These are phyloP conservation scores for Diutina sp. DNA, from an alignment of 1,139 yeast species.

Conservation along the genomic window DNA sequence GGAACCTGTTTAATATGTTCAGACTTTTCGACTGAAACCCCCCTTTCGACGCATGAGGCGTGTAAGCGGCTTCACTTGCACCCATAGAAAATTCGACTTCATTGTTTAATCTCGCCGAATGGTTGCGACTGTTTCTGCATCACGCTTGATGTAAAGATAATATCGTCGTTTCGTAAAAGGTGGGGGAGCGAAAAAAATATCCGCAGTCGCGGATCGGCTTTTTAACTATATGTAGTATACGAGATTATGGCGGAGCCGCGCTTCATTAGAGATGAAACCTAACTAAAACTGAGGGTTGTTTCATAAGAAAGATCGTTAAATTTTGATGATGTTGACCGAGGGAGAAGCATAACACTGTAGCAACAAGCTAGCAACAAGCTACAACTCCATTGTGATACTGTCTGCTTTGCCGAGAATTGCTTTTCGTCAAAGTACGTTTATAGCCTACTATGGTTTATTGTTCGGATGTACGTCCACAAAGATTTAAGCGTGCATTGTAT, in stretches of 20 bases:
- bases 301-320: too few relatives aligned
- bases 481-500: background rate
- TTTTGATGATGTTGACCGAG: too few relatives aligned
- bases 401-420: background rate
- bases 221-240: background rate
- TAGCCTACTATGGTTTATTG: background rate
- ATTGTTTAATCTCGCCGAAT: background rate
- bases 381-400: too few relatives aligned
- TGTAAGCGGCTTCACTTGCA: background rate
- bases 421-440: background rate
- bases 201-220: background rate
- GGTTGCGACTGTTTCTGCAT: background rate
- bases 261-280: background rate
- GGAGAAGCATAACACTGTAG: too few relatives aligned
- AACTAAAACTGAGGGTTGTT: background rate
- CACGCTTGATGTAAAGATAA: background rate
- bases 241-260: background rate
- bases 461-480: background rate
- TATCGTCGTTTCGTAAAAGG: background rate
- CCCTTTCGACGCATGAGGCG: background rate
- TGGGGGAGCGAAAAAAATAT: background rate
- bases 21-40: background rate
- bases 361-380: too few relatives aligned
- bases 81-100: background rate
- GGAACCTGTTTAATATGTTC: too few relatives aligned